A percentile compares a stretch with the other conserved stretches of the same genome.
Evolutionary conservation across 192 early-diverging fungal species (phyloP).

Genomic region (Cladochytrium replicatum): DNA sequence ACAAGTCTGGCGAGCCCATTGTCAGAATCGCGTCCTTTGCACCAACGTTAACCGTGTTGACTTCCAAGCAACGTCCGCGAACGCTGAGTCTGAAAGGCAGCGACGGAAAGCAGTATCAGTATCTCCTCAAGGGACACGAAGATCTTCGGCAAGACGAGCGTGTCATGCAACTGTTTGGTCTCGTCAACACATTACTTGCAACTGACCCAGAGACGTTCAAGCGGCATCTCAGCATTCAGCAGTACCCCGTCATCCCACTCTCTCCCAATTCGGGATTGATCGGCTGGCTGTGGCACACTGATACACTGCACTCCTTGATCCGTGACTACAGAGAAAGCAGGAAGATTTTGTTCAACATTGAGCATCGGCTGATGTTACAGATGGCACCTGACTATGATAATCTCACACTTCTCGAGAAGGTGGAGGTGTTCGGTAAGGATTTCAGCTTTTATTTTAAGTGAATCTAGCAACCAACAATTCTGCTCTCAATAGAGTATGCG

Average conservation of each 20-base stretch:
- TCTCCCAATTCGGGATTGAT: slow-evolving; percentile 92
- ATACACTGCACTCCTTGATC: slow-evolving; percentile 80
- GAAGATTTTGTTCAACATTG: slow-evolving; percentile 77
- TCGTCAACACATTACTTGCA: slow-evolving; percentile 83
- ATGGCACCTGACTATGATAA: slow-evolving; percentile 90
- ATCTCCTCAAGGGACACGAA: slow-evolving; percentile 92
- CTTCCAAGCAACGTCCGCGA: slow-evolving; percentile 89
- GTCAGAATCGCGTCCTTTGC: slow-evolving; percentile 82
- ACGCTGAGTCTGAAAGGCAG: slow-evolving; percentile 71
- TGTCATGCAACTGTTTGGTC: slow-evolving; percentile 96
- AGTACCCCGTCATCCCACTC: slow-evolving; percentile 84
- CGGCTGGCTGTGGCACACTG: slow-evolving; percentile 84
- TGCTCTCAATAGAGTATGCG: slow-evolving; percentile 55
- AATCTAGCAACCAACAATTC: neutral
- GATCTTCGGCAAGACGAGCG: slow-evolving; percentile 97
- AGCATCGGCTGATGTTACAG: slow-evolving; percentile 80
- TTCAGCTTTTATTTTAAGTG: neutral
- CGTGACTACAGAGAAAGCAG: slow-evolving; percentile 73
- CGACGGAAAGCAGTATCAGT: slow-evolving; percentile 85
- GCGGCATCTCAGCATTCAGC: slow-evolving; percentile 79
- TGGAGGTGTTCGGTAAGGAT: slow-evolving; percentile 67
- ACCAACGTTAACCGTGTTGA: slow-evolving; percentile 70
- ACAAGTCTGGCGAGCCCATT: slow-evolving; percentile 75
- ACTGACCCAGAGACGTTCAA: slow-evolving; percentile 80
- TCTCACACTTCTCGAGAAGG: slow-evolving; percentile 74